These are phyloP conservation scores for Termitomyces sp. DNA, from an alignment of 768 basidiomycete genomes.

Conservation along the genomic window DNA sequence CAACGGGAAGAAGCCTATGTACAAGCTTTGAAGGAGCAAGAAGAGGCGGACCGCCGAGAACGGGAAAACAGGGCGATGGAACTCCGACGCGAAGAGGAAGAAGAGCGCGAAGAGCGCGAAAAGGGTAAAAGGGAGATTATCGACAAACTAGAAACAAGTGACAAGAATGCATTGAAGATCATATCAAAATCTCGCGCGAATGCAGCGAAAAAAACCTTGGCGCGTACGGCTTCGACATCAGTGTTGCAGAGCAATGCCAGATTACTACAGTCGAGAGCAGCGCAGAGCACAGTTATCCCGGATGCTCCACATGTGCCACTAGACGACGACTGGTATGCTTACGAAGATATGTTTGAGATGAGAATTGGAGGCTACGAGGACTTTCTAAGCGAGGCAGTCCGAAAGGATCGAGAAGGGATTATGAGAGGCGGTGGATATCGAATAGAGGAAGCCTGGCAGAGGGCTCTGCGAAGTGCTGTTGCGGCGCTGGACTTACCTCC, in stretches of 20 bases:
- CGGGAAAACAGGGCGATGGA: constrained; percentile 66
- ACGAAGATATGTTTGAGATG: constrained; percentile 61
- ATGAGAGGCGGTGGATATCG: constrained; percentile 82
- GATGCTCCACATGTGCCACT: constrained; percentile 79
- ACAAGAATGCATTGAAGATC: constrained; percentile 63
- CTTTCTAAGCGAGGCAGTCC: constrained; percentile 68
- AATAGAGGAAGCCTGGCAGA: constrained; percentile 81
- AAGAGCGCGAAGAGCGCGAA: constrained; percentile 73
- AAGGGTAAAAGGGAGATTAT: constrained; percentile 70
- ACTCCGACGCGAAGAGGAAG: constrained; percentile 62
- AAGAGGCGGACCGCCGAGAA: constrained; percentile 71
- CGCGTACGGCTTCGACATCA: constrained; percentile 43
- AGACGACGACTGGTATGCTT: constrained; percentile 71
- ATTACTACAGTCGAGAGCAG: constrained; percentile 57
- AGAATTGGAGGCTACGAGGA: constrained; percentile 60
- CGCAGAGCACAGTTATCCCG: constrained; percentile 59
- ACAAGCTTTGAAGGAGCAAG: constrained; percentile 68
- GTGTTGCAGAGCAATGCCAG: constrained; percentile 43
- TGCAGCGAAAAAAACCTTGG: constrained; percentile 55
- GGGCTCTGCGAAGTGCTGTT: constrained; percentile 70
- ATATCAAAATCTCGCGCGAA: constrained; percentile 65
- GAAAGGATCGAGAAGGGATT: constrained; percentile 70
- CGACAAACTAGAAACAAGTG: constrained; percentile 74
- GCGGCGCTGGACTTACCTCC: constrained; percentile 65
- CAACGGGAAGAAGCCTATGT: constrained; percentile 78